Percentiles rank a stretch among this genome's conserved stretches.
Evolutionary conservation across 2,329 filamentous ascomycete genomes (phyloP).

Genomic region (Grosmannia penicillata): DNA sequence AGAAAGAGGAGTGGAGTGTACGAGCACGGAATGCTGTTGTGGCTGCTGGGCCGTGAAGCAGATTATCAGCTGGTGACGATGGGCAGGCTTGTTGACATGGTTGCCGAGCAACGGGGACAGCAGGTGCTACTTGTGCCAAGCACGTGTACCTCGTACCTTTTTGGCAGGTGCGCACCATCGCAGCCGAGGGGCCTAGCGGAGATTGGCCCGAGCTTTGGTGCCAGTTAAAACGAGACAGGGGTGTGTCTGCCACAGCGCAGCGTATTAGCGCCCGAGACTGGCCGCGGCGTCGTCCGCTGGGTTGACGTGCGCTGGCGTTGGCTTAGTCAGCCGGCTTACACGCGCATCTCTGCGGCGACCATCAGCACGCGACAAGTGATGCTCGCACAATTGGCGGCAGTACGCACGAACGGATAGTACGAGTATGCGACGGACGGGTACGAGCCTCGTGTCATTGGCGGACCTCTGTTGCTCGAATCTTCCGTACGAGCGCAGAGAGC

Average conservation of each 20-base stretch:
- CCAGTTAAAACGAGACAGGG: neutral
- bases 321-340: no score
- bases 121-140: no score
- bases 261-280: neutral
- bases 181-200: neutral
- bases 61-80: slow-evolving; percentile 5
- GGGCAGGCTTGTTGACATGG: slow-evolving; percentile 9
- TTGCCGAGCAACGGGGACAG: slow-evolving; percentile 11
- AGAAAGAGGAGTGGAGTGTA: slow-evolving; percentile 8
- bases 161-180: neutral
- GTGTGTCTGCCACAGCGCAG: neutral
- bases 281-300: no score
- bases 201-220: neutral
- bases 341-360: no score
- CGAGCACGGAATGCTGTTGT: slow-evolving; percentile 11
- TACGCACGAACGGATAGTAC: no score
- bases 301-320: no score
- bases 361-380: no score
- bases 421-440: no score
- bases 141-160: neutral
- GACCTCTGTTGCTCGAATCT: no score
- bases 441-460: no score
- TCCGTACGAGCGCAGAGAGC: no score
- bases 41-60: neutral
- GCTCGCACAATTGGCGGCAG: no score